Conservation (phyloP, 148 eudicot species). For the Cornus florida region DNA sequence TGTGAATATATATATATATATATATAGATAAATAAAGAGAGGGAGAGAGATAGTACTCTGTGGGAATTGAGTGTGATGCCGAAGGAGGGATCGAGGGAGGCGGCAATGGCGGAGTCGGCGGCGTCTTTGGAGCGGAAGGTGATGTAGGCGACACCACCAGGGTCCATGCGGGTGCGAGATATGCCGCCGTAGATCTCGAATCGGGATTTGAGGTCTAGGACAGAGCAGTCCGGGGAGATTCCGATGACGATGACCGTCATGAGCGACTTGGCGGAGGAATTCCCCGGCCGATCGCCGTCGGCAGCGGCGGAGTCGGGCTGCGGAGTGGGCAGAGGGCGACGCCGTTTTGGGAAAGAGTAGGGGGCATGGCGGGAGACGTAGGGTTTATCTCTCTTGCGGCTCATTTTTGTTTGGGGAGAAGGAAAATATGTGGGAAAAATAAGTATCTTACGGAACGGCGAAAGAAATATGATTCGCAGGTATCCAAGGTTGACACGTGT, state of each 20-base stretch:
- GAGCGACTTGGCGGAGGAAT: slow-evolving; percentile 27
- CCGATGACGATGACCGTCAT: slow-evolving; percentile 52
- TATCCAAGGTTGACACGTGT: no score
- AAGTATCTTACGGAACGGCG: not conserved
- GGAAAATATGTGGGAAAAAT: not conserved
- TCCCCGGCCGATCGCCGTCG: not conserved
- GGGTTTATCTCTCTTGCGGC: not conserved
- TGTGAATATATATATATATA: no score
- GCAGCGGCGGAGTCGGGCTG: slow-evolving; percentile 8
- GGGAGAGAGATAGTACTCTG: slow-evolving; percentile 25
- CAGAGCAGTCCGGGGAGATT: slow-evolving; percentile 54
- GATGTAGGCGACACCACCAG: slow-evolving; percentile 50
- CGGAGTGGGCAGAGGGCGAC: slow-evolving; percentile 47
- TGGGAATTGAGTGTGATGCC: slow-evolving; percentile 53
- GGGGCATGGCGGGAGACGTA: slow-evolving; percentile 50
- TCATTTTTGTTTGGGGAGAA: not conserved
- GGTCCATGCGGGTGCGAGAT: slow-evolving; percentile 50
- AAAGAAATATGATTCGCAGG: not conserved
- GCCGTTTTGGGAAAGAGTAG: slow-evolving; percentile 58
- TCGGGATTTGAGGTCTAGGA: slow-evolving; percentile 66
- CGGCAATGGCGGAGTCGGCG: slow-evolving; percentile 58
- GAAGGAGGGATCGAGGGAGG: slow-evolving; percentile 55
- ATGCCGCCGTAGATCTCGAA: slow-evolving; percentile 79
- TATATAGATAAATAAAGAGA: not conserved
- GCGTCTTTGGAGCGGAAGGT: slow-evolving; percentile 50